These are phyloP conservation scores for Primulina eburnea DNA, from an alignment of 257 asterid species.

Conservation along the genomic window DNA sequence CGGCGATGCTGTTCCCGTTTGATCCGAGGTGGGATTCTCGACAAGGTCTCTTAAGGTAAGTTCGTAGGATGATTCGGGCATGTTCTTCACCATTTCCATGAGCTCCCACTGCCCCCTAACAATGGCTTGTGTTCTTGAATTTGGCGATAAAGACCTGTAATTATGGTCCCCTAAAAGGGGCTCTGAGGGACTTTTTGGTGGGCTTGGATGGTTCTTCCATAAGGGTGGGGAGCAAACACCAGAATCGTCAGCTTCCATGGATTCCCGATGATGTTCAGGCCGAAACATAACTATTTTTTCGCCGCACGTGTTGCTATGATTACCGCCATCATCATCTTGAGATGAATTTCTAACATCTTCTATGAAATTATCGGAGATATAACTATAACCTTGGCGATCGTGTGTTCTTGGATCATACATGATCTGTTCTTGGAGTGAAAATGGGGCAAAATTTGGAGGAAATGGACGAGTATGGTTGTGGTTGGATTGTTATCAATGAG, in stretches of 20 bases:
- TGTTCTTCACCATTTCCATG: conserved; percentile 80
- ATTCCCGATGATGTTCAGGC: conserved; percentile 24
- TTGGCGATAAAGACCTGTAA: conserved; percentile 41
- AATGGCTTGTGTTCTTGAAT: conserved; percentile 65
- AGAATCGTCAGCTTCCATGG: conserved; percentile 40
- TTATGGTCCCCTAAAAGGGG: conserved; percentile 34
- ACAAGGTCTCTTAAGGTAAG: conserved; percentile 72
- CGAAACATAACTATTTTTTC: conserved; percentile 38
- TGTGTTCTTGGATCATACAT: conserved; percentile 52
- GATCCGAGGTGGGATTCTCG: conserved; percentile 34
- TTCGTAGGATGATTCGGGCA: conserved; percentile 76
- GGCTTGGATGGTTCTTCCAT: conserved; percentile 52
- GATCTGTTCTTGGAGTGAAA: conserved; percentile 27
- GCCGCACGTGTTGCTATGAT: conserved; percentile 11
- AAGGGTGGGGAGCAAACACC: conserved; percentile 59
- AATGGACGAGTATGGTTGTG: conserved; percentile 22
- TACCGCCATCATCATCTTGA: conserved; percentile 5
- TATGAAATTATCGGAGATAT: conserved; percentile 14
- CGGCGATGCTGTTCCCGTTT: background rate
- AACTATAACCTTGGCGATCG: conserved; percentile 17
- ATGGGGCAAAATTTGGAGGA: background rate
- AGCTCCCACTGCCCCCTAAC: conserved; percentile 75
- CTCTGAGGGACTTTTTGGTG: conserved; percentile 39
- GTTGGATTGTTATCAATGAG: conserved; percentile 34
- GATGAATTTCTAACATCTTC: conserved; percentile 16